Percentiles rank a stretch among this genome's conserved stretches.
Conservation (phyloP, 2,329 filamentous ascomycete genomes). For the Colletotrichum liriopes region DNA sequence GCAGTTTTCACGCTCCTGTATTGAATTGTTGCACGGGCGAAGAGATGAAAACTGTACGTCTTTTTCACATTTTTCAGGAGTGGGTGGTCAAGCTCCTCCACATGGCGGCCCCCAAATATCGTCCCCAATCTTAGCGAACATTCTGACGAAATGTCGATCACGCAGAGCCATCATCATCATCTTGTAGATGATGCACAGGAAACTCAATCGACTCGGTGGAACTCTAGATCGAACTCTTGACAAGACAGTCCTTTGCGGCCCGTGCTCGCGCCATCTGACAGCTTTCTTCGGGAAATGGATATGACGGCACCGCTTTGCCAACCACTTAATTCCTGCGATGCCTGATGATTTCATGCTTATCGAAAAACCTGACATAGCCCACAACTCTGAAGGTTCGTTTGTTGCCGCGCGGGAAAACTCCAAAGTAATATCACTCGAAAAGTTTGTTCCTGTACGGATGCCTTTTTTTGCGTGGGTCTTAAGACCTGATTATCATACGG, state of each 20-base stretch:
- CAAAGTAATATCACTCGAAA: conserved; percentile 5
- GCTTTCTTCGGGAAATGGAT: background rate
- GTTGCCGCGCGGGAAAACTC: background rate
- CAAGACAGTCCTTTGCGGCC: background rate
- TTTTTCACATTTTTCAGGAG: conserved; percentile 9
- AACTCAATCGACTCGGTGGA: background rate
- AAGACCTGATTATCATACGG: background rate
- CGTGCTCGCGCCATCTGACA: background rate
- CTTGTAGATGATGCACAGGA: conserved; percentile 1
- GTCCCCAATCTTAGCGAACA: conserved; percentile 11
- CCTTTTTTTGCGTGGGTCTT: conserved; percentile 7
- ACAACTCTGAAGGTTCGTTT: background rate
- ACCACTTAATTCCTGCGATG: background rate
- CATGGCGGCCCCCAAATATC: conserved; percentile 15
- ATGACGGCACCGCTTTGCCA: background rate
- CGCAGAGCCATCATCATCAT: background rate
- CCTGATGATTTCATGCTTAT: background rate
- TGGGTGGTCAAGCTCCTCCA: background rate
- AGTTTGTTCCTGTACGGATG: background rate
- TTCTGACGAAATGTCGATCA: conserved; percentile 31
- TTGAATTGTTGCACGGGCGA: background rate
- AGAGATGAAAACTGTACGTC: background rate
- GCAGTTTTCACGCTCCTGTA: background rate
- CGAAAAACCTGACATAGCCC: background rate
- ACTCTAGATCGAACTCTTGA: background rate